Evolutionary conservation across 2,329 filamentous ascomycete species (phyloP), one percentile per base, ranked within the genome.

Genomic region (Hymenoscyphus infarciens): DNA sequence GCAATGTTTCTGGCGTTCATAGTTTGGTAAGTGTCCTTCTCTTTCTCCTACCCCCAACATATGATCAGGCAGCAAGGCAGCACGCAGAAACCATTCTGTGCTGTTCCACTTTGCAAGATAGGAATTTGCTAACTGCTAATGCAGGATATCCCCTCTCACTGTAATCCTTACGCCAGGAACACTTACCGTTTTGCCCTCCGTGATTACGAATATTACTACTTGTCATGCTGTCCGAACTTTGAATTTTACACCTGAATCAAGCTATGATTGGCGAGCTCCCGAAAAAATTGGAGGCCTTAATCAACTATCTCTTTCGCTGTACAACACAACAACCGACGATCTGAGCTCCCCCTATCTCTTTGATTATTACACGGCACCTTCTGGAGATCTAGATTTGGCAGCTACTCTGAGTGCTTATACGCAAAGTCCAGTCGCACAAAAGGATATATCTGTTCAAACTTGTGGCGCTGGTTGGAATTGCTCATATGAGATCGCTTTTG

Each of bases 401-500:
- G 35, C 49, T 4, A 56, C n/a, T 19, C 19, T 55, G 27, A 31
- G 31, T 45, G 35, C 52, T 13, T 61, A 61, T 25, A 27, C 49
- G 11, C 59, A 61, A 38, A 31, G n/a, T n/a, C 49, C 59, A 19
- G 22, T 56, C 5, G n/a, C 35, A 33, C n/a, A 35, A 29, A 29
- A 25, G n/a, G 13, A 56, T 29, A 31, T 27, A 29, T n/a, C 52
- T 33, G 6, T 42, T 22, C 49, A 61, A 27, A 31, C 13, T 19
- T 61, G 59, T 42, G 59, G 59, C 11, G 13, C 52, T 10, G 59
- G 59, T 33, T 61, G 59, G 59, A 61, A 61, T 45, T 61, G 59
- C 25, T 56, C n/a, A n/a, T 61, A 35, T 33, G 15, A 27, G 15
- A 61, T 61, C n/a, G 6, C 59, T 10, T 61, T 61, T 45, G 39